phyloP scores from a whole-genome alignment of 805 yeast genomes.

The Ogataea trehaloabstinens region DNA sequence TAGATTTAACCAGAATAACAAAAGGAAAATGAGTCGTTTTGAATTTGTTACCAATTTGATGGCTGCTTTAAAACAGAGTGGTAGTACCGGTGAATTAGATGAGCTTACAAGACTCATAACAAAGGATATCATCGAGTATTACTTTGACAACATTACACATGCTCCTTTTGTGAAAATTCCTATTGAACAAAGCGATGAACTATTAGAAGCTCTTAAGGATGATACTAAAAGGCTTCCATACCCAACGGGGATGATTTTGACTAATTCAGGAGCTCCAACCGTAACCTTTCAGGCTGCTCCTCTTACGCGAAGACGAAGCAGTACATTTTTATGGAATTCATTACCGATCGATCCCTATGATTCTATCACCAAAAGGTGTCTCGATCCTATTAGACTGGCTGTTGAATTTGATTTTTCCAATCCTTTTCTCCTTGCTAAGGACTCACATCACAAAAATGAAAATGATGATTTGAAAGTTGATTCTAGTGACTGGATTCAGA shows the following conservation, averaged over 20 bases:
- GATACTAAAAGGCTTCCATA: conserved; percentile 22
- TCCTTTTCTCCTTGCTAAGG: conserved; percentile 20
- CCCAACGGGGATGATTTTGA: conserved; percentile 24
- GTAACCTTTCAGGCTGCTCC: conserved; percentile 8
- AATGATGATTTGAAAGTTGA: neutral
- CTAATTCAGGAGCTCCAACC: conserved; percentile 6
- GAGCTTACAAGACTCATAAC: conserved; percentile 32
- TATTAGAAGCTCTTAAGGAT: conserved; percentile 19
- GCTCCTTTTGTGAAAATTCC: conserved; percentile 50
- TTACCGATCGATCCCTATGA: conserved; percentile 35
- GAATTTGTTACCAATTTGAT: conserved; percentile 52
- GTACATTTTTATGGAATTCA: conserved; percentile 30
- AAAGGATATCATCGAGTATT: conserved; percentile 50
- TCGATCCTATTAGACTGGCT: conserved; percentile 22
- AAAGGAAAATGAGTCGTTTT: conserved; percentile 60
- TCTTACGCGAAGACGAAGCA: conserved; percentile 24
- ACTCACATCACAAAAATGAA: neutral
- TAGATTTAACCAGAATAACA: conserved; percentile 63
- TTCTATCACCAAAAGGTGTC: conserved; percentile 30
- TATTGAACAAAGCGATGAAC: conserved; percentile 22
- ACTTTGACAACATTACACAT: conserved; percentile 64
- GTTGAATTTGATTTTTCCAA: conserved; percentile 13
- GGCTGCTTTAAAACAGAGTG: conserved; percentile 24
- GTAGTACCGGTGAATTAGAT: conserved; percentile 6
- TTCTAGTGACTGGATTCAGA: conserved; percentile 9